Base-by-base conservation (phyloP, 805 yeast genomes). In the Nakazawaea siamensis region DNA sequence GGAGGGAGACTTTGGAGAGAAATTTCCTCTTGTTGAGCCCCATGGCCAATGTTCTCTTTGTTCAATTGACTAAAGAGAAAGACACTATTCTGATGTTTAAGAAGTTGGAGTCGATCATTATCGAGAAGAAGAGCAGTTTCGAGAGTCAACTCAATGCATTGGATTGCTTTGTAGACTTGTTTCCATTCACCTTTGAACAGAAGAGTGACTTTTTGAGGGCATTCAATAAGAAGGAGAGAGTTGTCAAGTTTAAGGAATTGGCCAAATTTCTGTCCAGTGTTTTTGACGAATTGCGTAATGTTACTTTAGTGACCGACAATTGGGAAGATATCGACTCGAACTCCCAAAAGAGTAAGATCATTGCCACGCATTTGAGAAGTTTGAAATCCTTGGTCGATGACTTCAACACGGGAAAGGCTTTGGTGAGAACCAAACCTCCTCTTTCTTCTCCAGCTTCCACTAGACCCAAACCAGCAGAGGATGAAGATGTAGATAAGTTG, bases 1-100 rank as follows among this genome's bases (percentile, higher is more conserved):
- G 25, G 29, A 29, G 9, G 12, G 17, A 3, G 27, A 35, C 18
- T 23, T 19, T 31, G 17, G 39, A 32, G 24, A 38, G 29, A 5
- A 32, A 53, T 9, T 41, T 77, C 11, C 49, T 75, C 16, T 58
- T 71, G 2, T 54, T 79, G 15, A 66, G 79, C 9, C 87, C 87
- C 0, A 52, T 79, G 34, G 73, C 82, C 0, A 69, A 69, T 42
- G 66, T 77, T 0, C 54, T 79, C n/a, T 69, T 64, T 43, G 49
- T 71, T 30, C 83, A 76, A 48, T 57, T 79, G 34, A 64, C 64
- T 3, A 58, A 51, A 12, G 62, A 68, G 24, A 9, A 33, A 0
- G 34, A 34, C 7, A 55, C 52, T 1, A 34, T 55, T 18, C 24
- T 38, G n/a, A 36, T 49, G n/a, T 32, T 56, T 8, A 38, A 40